Evolutionary conservation across 176 grass and related monocot genomes (phyloP).

Genomic region (Stipa capillata): DNA sequence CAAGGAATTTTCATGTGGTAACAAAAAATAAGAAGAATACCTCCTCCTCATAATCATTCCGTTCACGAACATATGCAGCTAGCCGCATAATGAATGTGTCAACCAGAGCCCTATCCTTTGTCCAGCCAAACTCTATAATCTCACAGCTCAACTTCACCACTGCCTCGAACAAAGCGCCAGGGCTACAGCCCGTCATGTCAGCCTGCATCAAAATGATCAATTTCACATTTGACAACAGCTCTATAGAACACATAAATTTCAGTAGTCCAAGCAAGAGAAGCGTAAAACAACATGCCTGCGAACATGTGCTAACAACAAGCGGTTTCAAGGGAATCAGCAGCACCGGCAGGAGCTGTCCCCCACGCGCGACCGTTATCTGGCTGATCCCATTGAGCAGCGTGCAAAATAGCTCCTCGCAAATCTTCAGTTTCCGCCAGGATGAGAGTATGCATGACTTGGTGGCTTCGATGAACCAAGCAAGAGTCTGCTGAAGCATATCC

Average conservation of each 20-base stretch:
- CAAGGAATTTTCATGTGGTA: neutral
- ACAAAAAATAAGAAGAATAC: constrained; percentile 31
- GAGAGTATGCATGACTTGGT: constrained; percentile 89
- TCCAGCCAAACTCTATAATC: constrained; percentile 99
- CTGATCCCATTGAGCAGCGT: constrained; percentile 89
- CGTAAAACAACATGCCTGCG: constrained; percentile 45
- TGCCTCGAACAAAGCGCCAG: constrained; percentile 78
- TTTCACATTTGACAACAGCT: constrained; percentile 23
- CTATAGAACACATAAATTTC: constrained; percentile 6
- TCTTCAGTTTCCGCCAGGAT: constrained; percentile 88
- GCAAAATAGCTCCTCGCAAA: constrained; percentile 82
- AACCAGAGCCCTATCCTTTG: constrained; percentile 94
- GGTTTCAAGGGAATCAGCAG: constrained; percentile 95
- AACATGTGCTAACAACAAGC: constrained; percentile 91
- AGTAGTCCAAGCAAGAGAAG: neutral
- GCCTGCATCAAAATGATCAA: constrained; percentile 39
- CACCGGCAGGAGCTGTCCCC: constrained; percentile 83
- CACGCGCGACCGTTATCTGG: constrained; percentile 87
- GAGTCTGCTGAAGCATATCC: constrained; percentile 79
- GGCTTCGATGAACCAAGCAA: constrained; percentile 80
- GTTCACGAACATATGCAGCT: constrained; percentile 92
- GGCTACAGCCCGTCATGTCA: constrained; percentile 69
- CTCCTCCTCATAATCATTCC: constrained; percentile 95
- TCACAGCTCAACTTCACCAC: constrained; percentile 95
- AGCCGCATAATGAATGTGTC: constrained; percentile 98